Evolutionary conservation across 2,329 filamentous ascomycete genomes (phyloP).

Genomic region (Sporothrix luriei): DNA sequence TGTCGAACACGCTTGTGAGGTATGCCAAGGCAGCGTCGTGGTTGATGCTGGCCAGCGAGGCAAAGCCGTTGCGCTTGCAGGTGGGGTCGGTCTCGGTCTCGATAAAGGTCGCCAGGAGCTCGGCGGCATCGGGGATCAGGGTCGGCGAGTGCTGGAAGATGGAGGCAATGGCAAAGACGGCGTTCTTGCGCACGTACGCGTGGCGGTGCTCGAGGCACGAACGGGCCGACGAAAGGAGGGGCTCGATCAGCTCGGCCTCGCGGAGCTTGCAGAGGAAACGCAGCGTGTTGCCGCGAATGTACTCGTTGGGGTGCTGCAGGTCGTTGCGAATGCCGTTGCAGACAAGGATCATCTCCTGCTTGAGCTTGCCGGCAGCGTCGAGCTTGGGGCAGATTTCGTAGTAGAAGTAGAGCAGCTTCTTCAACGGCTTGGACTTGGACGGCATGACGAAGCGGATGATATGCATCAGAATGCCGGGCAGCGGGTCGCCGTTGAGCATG

Average conservation of each 20-base stretch:
- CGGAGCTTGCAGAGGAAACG: constrained; percentile 96
- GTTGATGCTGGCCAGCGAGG: constrained; percentile 84
- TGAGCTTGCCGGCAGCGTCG: constrained; percentile 87
- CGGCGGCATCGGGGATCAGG: constrained; percentile 91
- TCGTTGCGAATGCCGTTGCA: constrained; percentile 99
- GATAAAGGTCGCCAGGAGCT: constrained; percentile 86
- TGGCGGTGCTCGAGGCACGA: constrained; percentile 94
- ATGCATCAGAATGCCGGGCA: constrained; percentile 96
- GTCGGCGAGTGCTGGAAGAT: constrained; percentile 89
- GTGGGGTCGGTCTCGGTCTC: constrained; percentile 89
- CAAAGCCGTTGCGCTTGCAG: constrained; percentile 97
- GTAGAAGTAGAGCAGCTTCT: constrained; percentile 99
- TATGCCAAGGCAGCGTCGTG: constrained; percentile 91
- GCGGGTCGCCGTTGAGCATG: constrained; percentile 97
- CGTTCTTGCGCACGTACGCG: constrained; percentile 97
- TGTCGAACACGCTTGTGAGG: constrained; percentile 85
- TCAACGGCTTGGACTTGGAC: constrained; percentile 91
- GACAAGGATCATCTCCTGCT: constrained; percentile 99
- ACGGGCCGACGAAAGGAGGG: constrained; percentile 86
- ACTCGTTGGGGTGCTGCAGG: constrained; percentile 96
- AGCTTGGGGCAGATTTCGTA: constrained; percentile 98
- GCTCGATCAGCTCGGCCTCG: constrained; percentile 94
- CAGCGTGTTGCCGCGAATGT: constrained; percentile 95
- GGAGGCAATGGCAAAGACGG: constrained; percentile 89
- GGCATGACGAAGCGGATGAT: constrained; percentile 99